Percentiles rank a stretch among this genome's conserved stretches.
Conservation (phyloP, 257 asterid species). For the Eucommia ulmoides region DNA sequence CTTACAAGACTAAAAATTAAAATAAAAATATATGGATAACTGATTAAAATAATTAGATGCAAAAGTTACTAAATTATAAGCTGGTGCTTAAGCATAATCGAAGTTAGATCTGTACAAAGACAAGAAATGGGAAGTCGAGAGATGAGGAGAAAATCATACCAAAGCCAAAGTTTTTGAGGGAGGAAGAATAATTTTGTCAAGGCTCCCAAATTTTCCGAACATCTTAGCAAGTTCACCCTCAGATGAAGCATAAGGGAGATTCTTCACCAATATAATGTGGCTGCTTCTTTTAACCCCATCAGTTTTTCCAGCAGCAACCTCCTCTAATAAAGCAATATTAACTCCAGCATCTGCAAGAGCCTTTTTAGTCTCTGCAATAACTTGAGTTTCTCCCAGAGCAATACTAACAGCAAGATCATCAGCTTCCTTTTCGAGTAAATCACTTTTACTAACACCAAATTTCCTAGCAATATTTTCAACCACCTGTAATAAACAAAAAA, state of each 20-base stretch:
- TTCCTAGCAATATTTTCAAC: slow-evolving; percentile 84
- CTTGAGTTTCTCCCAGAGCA: slow-evolving; percentile 94
- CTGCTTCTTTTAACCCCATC: slow-evolving; percentile 80
- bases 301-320: slow-evolving; percentile 63
- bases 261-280: slow-evolving; percentile 83
- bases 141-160: slow-evolving; percentile 35
- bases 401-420: slow-evolving; percentile 74
- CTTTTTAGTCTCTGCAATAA: slow-evolving; percentile 82
- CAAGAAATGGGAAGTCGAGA: too few relatives aligned
- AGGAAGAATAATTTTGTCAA: slow-evolving; percentile 82
- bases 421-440: slow-evolving; percentile 71
- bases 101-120: background rate
- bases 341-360: slow-evolving; percentile 78
- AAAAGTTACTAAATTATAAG: too few relatives aligned
- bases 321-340: slow-evolving; percentile 64
- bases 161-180: slow-evolving; percentile 79
- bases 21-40: background rate
- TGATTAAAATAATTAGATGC: too few relatives aligned
- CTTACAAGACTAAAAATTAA: slow-evolving; percentile 4
- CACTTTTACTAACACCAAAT: slow-evolving; percentile 81
- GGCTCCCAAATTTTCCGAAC: slow-evolving; percentile 82
- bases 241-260: slow-evolving; percentile 81
- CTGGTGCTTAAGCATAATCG: background rate
- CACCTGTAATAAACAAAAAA: slow-evolving; percentile 32
- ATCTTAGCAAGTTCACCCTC: slow-evolving; percentile 64